A percentile compares a stretch with the other conserved stretches of the same genome.
Evolutionary conservation across 495 filamentous ascomycete species (phyloP).

Genomic region (Mycothermus thermophilus): DNA sequence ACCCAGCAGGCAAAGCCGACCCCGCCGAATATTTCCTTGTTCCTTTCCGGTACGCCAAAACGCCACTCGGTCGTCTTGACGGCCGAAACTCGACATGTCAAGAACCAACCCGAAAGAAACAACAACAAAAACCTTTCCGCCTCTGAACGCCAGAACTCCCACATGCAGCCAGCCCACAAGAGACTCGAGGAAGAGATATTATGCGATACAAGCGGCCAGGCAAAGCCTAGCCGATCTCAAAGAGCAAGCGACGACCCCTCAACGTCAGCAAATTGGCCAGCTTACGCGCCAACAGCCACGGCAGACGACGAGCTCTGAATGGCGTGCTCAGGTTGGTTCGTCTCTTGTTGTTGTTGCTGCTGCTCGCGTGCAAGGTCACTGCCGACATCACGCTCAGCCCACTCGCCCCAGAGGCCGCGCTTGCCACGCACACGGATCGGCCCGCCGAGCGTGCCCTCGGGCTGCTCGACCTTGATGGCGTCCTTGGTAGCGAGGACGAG

Average conservation of each 20-base stretch:
- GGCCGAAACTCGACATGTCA: too few relatives aligned
- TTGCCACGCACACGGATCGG: slow-evolving; percentile 73
- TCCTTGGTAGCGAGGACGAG: slow-evolving; percentile 94
- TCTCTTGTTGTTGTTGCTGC: slow-evolving; percentile 18
- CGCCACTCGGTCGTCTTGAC: slow-evolving; percentile 17
- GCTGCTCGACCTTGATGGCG: slow-evolving; percentile 92
- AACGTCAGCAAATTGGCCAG: not conserved
- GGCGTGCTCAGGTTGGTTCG: slow-evolving; percentile 15
- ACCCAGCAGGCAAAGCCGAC: too few relatives aligned
- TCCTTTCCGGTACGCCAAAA: slow-evolving; percentile 17
- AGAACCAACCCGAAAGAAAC: slow-evolving; percentile 5
- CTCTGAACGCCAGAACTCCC: not conserved
- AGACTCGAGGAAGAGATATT: slow-evolving; percentile 5
- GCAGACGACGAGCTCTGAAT: slow-evolving; percentile 19
- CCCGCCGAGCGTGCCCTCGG: slow-evolving; percentile 54
- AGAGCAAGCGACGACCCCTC: not conserved
- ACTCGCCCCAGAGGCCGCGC: slow-evolving; percentile 83
- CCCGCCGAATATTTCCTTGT: too few relatives aligned
- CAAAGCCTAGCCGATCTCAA: slow-evolving; percentile 1
- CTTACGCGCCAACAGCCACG: slow-evolving; percentile 15
- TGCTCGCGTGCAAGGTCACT: slow-evolving; percentile 36
- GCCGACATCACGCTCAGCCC: slow-evolving; percentile 77
- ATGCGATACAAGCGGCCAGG: slow-evolving; percentile 10
- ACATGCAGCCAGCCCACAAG: slow-evolving; percentile 1
- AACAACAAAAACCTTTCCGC: slow-evolving; percentile 1